A percentile compares a stretch with the other conserved stretches of the same genome.
phyloP scores from a whole-genome alignment of 768 basidiomycete species.

The Naganishia antarctica region DNA sequence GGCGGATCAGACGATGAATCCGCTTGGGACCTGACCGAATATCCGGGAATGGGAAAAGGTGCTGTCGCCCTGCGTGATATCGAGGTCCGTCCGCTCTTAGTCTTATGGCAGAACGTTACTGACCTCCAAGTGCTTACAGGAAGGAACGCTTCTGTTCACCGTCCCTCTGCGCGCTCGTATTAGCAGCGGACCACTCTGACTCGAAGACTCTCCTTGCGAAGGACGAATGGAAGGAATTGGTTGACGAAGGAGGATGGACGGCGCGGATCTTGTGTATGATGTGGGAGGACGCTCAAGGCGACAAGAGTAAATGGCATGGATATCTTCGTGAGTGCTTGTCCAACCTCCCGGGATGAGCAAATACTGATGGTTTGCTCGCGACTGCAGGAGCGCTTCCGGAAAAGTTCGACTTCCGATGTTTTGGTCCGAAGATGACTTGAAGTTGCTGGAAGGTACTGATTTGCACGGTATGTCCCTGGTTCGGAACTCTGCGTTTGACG shows the following conservation, averaged over 20 bases:
- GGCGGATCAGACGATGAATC: slow-evolving; percentile 39
- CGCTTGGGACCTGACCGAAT: slow-evolving; percentile 40
- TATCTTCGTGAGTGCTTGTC: slow-evolving; percentile 68
- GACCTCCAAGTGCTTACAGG: too few species aligned
- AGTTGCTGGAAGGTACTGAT: slow-evolving; percentile 71
- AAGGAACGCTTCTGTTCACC: slow-evolving; percentile 68
- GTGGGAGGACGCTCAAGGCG: slow-evolving; percentile 75
- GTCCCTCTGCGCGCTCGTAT: slow-evolving; percentile 70
- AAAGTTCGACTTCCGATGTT: slow-evolving; percentile 85
- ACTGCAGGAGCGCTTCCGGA: slow-evolving; percentile 62
- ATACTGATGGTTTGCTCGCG: too few species aligned
- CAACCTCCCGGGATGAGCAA: too few species aligned
- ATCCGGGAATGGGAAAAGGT: slow-evolving; percentile 54
- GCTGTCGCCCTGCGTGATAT: slow-evolving; percentile 70
- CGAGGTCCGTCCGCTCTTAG: too few species aligned
- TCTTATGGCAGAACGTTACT: too few species aligned
- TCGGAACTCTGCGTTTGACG: too few species aligned
- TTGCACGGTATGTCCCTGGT: slow-evolving; percentile 56
- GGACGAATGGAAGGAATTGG: slow-evolving; percentile 64
- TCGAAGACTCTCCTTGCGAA: slow-evolving; percentile 61
- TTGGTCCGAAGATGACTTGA: slow-evolving; percentile 70
- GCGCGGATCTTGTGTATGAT: slow-evolving; percentile 89
- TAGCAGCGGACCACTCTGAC: slow-evolving; percentile 71
- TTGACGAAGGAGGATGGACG: slow-evolving; percentile 64
- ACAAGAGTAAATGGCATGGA: slow-evolving; percentile 61